phyloP scores from a whole-genome alignment of 768 basidiomycete genomes.

The Kwoniella botswanensis region DNA sequence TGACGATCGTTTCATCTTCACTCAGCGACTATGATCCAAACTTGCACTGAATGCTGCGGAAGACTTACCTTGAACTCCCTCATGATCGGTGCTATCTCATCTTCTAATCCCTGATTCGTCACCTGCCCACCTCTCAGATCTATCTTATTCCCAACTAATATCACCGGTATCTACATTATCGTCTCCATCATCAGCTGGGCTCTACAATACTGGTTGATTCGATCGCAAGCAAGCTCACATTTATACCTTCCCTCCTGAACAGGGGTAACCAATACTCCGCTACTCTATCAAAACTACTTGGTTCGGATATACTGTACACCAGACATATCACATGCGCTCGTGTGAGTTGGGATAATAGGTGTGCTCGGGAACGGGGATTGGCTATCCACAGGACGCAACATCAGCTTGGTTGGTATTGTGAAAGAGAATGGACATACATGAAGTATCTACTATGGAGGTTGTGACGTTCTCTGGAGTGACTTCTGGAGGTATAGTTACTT shows the following conservation, averaged over 20 bases:
- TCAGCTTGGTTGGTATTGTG: slow-evolving; percentile 5
- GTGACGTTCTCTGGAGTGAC: slow-evolving; percentile 98
- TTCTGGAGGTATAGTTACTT: slow-evolving; percentile 96
- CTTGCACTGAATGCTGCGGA: not conserved
- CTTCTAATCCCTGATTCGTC: slow-evolving; percentile 90
- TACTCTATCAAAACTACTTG: slow-evolving; percentile 94
- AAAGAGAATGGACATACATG: slow-evolving; percentile 66
- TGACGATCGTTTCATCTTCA: not conserved
- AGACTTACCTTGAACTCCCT: slow-evolving; percentile 87
- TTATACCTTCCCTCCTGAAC: slow-evolving; percentile 92
- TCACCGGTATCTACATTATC: slow-evolving; percentile 80
- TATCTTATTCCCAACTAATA: slow-evolving; percentile 97
- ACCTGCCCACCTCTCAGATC: slow-evolving; percentile 91
- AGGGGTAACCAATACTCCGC: slow-evolving; percentile 98
- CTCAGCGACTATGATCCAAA: not conserved
- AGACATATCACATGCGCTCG: slow-evolving; percentile 98
- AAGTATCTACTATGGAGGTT: slow-evolving; percentile 96
- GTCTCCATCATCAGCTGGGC: not conserved
- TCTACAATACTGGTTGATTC: not conserved
- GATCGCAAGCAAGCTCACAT: slow-evolving; percentile 64
- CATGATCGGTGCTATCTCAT: slow-evolving; percentile 96
- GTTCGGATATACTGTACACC: slow-evolving; percentile 95
- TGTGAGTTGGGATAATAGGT: slow-evolving; percentile 92
- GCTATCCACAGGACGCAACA: slow-evolving; percentile 62
- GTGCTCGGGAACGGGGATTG: slow-evolving; percentile 78